These are phyloP conservation scores for Myxozyma neotropica DNA, from an alignment of 805 yeast genomes.

Conservation along the genomic window DNA sequence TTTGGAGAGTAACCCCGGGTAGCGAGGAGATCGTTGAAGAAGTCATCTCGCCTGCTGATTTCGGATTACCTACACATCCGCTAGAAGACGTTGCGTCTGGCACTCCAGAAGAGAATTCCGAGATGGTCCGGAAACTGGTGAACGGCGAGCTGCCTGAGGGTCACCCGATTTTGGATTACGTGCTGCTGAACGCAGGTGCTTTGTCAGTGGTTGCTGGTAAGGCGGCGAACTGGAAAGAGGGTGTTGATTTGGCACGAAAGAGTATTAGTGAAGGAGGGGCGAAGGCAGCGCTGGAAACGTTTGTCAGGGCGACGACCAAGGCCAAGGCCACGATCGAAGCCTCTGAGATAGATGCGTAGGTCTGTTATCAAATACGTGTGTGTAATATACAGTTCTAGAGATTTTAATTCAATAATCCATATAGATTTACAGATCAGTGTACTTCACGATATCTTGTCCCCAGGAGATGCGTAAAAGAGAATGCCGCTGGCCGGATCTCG, in stretches of 20 bases:
- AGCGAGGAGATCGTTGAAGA: conserved; percentile 35
- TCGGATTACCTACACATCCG: conserved; percentile 75
- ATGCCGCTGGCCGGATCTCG: too few species aligned
- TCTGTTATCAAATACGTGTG: neutral
- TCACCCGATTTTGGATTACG: conserved; percentile 79
- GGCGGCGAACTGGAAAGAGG: conserved; percentile 68
- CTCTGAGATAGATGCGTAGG: neutral
- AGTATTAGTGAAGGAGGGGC: conserved; percentile 74
- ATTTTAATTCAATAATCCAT: too few species aligned
- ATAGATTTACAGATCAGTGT: too few species aligned
- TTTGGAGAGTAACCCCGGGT: conserved; percentile 66
- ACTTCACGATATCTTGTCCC: too few species aligned
- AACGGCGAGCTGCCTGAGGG: conserved; percentile 47
- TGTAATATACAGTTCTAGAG: too few species aligned
- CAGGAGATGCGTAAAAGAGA: too few species aligned
- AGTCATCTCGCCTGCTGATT: conserved; percentile 53
- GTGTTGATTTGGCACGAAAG: conserved; percentile 70
- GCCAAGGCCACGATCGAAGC: conserved; percentile 20
- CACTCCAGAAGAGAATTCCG: conserved; percentile 85
- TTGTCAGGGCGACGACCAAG: conserved; percentile 46
- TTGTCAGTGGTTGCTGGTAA: conserved; percentile 76
- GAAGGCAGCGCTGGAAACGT: conserved; percentile 55
- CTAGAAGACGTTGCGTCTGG: conserved; percentile 74
- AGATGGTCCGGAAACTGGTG: conserved; percentile 52
- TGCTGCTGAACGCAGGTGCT: conserved; percentile 86